A percentile compares a stretch with the other conserved stretches of the same genome.
Conservation (phyloP, 441 rosid genomes). For the Metrosideros polymorpha region DNA sequence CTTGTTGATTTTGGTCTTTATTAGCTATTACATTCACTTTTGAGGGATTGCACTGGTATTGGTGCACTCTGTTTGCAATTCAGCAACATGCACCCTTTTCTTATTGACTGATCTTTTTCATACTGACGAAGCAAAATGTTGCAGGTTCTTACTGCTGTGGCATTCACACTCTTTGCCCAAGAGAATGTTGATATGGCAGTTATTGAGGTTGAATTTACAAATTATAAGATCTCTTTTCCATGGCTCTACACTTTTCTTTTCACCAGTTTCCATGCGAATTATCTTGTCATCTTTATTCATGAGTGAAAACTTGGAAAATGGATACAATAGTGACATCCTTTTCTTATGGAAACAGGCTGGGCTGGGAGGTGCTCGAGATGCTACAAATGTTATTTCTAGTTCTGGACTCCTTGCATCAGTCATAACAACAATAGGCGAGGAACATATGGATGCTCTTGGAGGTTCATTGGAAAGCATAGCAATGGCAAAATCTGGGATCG, state of each 20-base stretch:
- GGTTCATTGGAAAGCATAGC: constrained; percentile 87
- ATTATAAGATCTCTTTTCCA: background rate
- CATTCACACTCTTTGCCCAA: constrained; percentile 59
- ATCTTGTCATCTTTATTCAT: background rate
- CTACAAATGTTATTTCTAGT: constrained; percentile 62
- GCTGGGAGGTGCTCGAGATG: constrained; percentile 89
- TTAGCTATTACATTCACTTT: background rate
- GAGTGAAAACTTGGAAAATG: background rate
- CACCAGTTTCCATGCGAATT: background rate
- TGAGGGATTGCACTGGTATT: background rate
- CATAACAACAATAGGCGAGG: constrained; percentile 77
- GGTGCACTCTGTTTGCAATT: background rate
- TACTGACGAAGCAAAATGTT: background rate
- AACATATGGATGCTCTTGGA: constrained; percentile 79
- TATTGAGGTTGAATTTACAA: constrained; percentile 50
- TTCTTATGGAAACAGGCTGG: constrained; percentile 42
- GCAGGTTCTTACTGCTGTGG: constrained; percentile 80
- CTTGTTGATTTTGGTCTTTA: background rate
- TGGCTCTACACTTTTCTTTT: background rate
- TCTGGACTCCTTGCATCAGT: constrained; percentile 56
- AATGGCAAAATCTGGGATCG: constrained; percentile 78
- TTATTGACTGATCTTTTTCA: background rate
- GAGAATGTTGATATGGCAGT: constrained; percentile 64
- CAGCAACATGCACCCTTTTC: background rate
- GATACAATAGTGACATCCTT: background rate